Evolutionary conservation across 139 green algal genomes (phyloP).

Genomic region (Coelastrella sp.): DNA sequence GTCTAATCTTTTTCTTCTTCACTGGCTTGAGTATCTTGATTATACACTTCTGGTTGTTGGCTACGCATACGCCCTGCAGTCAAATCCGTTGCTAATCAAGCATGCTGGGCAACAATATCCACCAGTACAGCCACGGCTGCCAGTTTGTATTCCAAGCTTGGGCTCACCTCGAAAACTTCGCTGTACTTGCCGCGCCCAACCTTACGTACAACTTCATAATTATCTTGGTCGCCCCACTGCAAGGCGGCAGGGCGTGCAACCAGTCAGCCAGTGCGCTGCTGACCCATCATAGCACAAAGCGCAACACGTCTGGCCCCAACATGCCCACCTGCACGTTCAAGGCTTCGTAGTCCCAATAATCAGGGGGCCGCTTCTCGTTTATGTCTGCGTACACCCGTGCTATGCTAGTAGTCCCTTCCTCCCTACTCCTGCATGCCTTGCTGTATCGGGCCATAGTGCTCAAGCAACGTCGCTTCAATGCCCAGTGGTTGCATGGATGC

Average conservation of each 20-base stretch:
- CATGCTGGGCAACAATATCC: not conserved
- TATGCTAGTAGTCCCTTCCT: slow-evolving; percentile 43
- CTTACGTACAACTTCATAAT: slow-evolving; percentile 98
- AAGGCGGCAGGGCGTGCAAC: not conserved
- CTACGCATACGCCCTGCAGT: slow-evolving; percentile 81
- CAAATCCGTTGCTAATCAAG: not conserved
- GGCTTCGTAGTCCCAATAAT: slow-evolving; percentile 98
- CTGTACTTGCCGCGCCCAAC: slow-evolving; percentile 98
- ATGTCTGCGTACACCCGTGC: slow-evolving; percentile 85
- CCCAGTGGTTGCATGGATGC: not conserved
- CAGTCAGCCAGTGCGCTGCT: not conserved
- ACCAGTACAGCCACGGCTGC: not conserved
- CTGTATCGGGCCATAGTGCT: slow-evolving; percentile 38
- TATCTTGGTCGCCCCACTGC: slow-evolving; percentile 82
- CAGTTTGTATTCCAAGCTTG: not conserved
- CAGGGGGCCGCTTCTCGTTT: slow-evolving; percentile 82
- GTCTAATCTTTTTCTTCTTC: slow-evolving; percentile 99
- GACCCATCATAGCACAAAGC: not conserved
- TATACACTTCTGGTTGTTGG: slow-evolving; percentile 87
- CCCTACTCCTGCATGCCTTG: slow-evolving; percentile 53
- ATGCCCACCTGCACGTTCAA: slow-evolving; percentile 83
- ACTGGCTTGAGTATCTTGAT: slow-evolving; percentile 99
- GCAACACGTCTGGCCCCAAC: not conserved
- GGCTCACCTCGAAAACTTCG: slow-evolving; percentile 95
- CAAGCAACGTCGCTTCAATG: not conserved